phyloP scores from a whole-genome alignment of 805 yeast genomes.

The Hanseniaspora lindneri region DNA sequence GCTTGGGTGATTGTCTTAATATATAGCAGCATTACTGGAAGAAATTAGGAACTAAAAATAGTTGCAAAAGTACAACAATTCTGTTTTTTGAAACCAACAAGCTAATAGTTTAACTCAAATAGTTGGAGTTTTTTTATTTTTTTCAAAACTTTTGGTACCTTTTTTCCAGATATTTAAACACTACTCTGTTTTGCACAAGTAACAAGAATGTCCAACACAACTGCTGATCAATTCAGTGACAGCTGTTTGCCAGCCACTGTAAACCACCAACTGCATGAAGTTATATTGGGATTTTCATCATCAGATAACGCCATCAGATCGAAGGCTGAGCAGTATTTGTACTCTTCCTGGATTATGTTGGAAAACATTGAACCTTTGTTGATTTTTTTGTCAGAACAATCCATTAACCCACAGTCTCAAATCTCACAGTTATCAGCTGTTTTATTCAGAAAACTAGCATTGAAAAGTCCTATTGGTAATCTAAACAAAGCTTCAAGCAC shows the following conservation, averaged over 20 bases:
- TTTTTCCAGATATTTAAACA: too few species aligned
- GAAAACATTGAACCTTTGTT: constrained; percentile 60
- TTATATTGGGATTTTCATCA: constrained; percentile 61
- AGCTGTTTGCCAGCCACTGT: constrained; percentile 45
- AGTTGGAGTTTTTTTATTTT: too few species aligned
- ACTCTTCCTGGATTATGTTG: constrained; percentile 60
- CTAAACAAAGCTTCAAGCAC: constrained; percentile 32
- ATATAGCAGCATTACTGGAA: too few species aligned
- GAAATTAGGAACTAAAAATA: too few species aligned
- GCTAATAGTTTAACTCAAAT: too few species aligned
- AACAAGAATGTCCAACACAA: neutral
- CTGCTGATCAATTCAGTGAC: neutral
- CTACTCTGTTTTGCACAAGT: neutral
- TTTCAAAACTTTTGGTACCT: too few species aligned
- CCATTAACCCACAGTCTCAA: constrained; percentile 50
- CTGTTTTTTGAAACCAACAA: too few species aligned
- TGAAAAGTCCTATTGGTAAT: constrained; percentile 53
- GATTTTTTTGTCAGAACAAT: constrained; percentile 69
- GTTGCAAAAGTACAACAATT: too few species aligned
- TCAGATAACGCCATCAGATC: constrained; percentile 66
- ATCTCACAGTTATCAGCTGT: constrained; percentile 70
- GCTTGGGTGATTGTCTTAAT: too few species aligned
- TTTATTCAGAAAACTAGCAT: constrained; percentile 73
- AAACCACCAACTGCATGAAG: constrained; percentile 40
- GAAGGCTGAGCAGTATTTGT: constrained; percentile 62